A percentile compares a stretch with the other conserved stretches of the same genome.
phyloP scores from a whole-genome alignment of 345 rosid species.

The Xanthoceras sorbifolium region DNA sequence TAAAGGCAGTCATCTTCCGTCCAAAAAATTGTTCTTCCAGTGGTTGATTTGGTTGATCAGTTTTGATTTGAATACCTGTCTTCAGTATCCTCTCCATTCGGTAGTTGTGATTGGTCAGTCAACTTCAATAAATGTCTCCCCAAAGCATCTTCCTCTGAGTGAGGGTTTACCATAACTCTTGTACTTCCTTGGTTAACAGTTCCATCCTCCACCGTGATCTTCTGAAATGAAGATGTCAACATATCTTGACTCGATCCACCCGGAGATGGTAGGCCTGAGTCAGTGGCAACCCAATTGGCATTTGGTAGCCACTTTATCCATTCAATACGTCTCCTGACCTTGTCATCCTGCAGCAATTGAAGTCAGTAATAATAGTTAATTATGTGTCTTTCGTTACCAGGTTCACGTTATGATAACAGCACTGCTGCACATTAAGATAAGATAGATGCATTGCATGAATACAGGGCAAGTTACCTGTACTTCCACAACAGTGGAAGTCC shows the following conservation, averaged over 20 bases:
- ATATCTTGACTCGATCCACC: slow-evolving; percentile 26
- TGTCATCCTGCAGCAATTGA: slow-evolving; percentile 43
- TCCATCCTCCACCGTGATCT: slow-evolving; percentile 35
- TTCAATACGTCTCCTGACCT: slow-evolving; percentile 53
- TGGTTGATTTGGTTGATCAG: slow-evolving; percentile 5
- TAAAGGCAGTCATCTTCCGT: neutral
- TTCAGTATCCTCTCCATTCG: slow-evolving; percentile 22
- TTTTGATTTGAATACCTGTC: slow-evolving; percentile 7
- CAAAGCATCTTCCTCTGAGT: slow-evolving; percentile 10
- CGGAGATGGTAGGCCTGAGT: slow-evolving; percentile 23
- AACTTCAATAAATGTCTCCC: slow-evolving; percentile 15
- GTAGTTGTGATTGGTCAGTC: slow-evolving; percentile 8
- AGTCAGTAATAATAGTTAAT: neutral
- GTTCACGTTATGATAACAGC: neutral
- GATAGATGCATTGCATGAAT: neutral
- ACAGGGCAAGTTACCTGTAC: slow-evolving; percentile 49
- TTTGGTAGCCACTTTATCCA: slow-evolving; percentile 53
- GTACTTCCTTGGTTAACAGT: slow-evolving; percentile 21
- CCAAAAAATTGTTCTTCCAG: slow-evolving; percentile 11
- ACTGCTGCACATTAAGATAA: neutral
- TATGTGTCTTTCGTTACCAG: neutral
- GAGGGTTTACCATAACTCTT: neutral
- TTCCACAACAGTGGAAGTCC: slow-evolving; percentile 64
- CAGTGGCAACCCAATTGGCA: slow-evolving; percentile 27
- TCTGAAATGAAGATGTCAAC: slow-evolving; percentile 39